These are phyloP conservation scores for Dissophora globulifera DNA, from an alignment of 192 early-diverging fungal species.

Conservation along the genomic window DNA sequence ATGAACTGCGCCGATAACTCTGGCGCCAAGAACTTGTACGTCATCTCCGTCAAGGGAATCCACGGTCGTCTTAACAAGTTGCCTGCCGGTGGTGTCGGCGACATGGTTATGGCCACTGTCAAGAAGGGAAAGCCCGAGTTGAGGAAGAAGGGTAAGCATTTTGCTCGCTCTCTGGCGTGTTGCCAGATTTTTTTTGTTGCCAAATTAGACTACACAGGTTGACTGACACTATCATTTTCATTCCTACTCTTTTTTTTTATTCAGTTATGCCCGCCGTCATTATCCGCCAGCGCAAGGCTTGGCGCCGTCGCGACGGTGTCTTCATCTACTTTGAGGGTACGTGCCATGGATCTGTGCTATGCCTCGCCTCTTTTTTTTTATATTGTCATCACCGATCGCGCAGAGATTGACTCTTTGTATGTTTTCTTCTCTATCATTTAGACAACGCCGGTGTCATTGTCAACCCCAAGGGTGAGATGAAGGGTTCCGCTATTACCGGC, in stretches of 20 bases:
- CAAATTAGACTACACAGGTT: too few species aligned
- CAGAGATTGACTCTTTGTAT: too few species aligned
- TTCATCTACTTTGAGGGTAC: slow-evolving; percentile 96
- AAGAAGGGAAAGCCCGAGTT: slow-evolving; percentile 99
- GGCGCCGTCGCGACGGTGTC: slow-evolving; percentile 99
- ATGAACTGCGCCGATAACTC: slow-evolving; percentile 99
- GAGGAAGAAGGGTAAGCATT: slow-evolving; percentile 94
- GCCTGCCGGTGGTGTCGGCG: slow-evolving; percentile 97
- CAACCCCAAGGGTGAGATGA: slow-evolving; percentile 99
- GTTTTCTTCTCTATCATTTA: slow-evolving; percentile 72
- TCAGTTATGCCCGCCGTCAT: slow-evolving; percentile 98
- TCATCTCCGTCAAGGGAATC: slow-evolving; percentile 97
- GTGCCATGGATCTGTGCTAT: not conserved
- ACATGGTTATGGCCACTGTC: slow-evolving; percentile 99
- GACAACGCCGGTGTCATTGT: slow-evolving; percentile 99
- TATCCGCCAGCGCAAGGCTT: slow-evolving; percentile 99
- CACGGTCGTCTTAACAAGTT: slow-evolving; percentile 97
- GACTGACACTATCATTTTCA: too few species aligned
- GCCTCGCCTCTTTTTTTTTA: not conserved
- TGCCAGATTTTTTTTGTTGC: too few species aligned
- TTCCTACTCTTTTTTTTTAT: too few species aligned
- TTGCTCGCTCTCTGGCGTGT: not conserved
- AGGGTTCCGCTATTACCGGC: slow-evolving; percentile 99
- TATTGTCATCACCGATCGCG: too few species aligned
- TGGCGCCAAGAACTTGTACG: slow-evolving; percentile 99